Evolutionary conservation across 139 green algal species (phyloP).

Genomic region (Diplosphaera chodatii): DNA sequence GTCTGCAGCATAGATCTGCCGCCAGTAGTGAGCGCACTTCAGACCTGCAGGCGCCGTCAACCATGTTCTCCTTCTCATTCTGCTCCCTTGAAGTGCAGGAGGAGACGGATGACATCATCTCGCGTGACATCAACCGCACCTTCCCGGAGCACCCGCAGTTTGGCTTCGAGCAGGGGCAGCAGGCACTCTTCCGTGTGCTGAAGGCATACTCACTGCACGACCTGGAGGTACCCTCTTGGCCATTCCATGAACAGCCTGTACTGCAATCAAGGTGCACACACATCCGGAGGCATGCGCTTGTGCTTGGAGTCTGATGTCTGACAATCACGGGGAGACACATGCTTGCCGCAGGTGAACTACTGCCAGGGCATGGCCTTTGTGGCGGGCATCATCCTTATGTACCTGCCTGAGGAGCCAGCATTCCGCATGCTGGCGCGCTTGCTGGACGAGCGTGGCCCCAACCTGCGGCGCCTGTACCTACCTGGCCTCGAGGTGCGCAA

Average conservation of each 20-base stretch:
- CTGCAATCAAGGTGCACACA: no score
- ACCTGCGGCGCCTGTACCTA: conserved; percentile 75
- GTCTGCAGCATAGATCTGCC: no score
- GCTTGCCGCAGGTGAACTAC: conserved; percentile 59
- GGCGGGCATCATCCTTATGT: conserved; percentile 87
- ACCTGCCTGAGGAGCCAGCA: conserved; percentile 81
- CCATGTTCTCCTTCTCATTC: no score
- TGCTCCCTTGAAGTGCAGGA: conserved; percentile 43
- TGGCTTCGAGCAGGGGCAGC: conserved; percentile 53
- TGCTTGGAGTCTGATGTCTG: no score
- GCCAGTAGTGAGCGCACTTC: no score
- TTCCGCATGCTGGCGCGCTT: conserved; percentile 56
- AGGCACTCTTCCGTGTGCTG: conserved; percentile 77
- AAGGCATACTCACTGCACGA: conserved; percentile 88
- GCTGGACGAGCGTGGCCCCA: conserved; percentile 48
- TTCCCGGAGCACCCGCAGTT: conserved; percentile 93
- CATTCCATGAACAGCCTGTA: no score
- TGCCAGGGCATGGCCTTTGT: conserved; percentile 92
- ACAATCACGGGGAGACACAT: no score
- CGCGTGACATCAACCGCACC: conserved; percentile 86
- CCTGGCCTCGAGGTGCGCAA: conserved; percentile 65
- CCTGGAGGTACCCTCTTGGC: conserved; percentile 65
- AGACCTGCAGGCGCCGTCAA: no score
- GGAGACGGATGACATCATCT: conserved; percentile 84
- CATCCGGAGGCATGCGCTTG: no score